Conservation (phyloP, 345 rosid species). For the Dimocarpus longan region DNA sequence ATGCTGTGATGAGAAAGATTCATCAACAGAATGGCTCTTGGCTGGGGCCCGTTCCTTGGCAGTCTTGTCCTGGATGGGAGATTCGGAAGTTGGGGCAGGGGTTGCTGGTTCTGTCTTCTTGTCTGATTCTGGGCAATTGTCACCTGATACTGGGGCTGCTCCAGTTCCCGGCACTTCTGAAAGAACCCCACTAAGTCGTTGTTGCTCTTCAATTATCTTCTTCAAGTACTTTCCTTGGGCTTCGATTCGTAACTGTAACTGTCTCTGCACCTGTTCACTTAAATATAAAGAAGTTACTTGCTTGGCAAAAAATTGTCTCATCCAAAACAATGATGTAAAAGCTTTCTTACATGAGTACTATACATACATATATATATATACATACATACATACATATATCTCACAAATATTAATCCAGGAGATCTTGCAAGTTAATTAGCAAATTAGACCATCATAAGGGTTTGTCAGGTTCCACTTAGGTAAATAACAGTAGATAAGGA, state of each 20-base stretch:
- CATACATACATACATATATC: too few relatives aligned
- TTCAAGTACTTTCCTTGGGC: conserved; percentile 97
- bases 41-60: conserved; percentile 58
- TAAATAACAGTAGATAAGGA: background rate
- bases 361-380: too few relatives aligned
- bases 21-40: conserved; percentile 84
- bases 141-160: conserved; percentile 48
- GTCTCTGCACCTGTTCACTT: conserved; percentile 86
- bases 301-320: conserved; percentile 4
- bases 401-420: background rate
- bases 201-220: conserved; percentile 99
- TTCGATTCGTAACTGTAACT: conserved; percentile 94
- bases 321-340: background rate
- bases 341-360: background rate
- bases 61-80: conserved; percentile 68
- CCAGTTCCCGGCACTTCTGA: conserved; percentile 53
- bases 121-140: conserved; percentile 56
- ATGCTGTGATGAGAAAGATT: conserved; percentile 77
- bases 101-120: conserved; percentile 84
- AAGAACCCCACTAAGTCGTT: conserved; percentile 73
- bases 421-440: background rate
- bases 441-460: background rate
- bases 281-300: conserved; percentile 10
- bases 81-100: conserved; percentile 84
- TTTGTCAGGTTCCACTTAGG: background rate